Base-by-base conservation (phyloP, 371 early-diverging fungal species). In the Smittium mucronatum region DNA sequence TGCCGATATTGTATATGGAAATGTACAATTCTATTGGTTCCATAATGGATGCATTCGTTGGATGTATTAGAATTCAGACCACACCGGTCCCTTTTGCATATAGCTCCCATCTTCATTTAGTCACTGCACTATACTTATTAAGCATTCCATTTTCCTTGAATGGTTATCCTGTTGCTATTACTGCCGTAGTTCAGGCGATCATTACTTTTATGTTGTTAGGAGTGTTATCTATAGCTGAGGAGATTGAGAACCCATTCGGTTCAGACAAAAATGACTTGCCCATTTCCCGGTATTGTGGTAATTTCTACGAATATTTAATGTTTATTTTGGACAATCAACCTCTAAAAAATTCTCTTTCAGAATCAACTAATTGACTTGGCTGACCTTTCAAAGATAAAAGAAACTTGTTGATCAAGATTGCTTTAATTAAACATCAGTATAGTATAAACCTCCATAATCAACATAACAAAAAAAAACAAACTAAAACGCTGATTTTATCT, bases 31-130 rank as follows among this genome's bases (percentile, higher is more conserved):
- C 47, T 47, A 21, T 47, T 11, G 21, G 11, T 47, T 11, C 5
- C 21, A 47, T 47, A 11, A 11, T 47, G 11, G 21, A 47, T 21
- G 65, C 75, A 58, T 67, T 87, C 29, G 76, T 78, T 28, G 78
- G 80, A 1, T 88, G 89, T 71, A 91, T 92, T 77, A 82, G 93
- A 34, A 89, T 93, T 70, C 73, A 88, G 32, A 81, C 82, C 34
- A 87, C 89, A 16, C 93, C 93, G 8, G 88, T 92, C 71, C 93
- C 93, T 2, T 70, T 87, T 63, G 92, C 92, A 15, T 93, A 93
- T 72, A 79, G 83, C 29, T 86, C 90, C 70, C 93, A 92, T 77
- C 80, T 92, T 64, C 80, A 84, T 35, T 90, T 90, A 64, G 83
- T 81, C 36, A 77, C 89, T 28, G 82, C 86, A 76, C 68, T 89